Base-by-base conservation (phyloP, 192 early-diverging fungal species). In the Physocladia obscura region DNA sequence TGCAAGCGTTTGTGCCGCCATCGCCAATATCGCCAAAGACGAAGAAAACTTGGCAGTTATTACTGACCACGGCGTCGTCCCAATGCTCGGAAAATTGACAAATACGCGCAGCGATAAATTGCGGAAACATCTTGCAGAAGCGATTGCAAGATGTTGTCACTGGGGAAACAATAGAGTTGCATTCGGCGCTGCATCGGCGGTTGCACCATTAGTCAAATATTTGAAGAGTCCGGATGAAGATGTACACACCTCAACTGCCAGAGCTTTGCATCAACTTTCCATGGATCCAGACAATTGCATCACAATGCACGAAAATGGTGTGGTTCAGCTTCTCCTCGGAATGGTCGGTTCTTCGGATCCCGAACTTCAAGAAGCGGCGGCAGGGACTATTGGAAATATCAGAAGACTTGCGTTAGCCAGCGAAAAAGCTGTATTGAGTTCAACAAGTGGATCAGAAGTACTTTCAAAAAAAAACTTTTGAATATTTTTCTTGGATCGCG, bases 211-310 rank as follows among this genome's bases (percentile, higher is more conserved):
- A 5, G 87, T 88, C 50, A 87, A 87, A 69, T 88, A 88, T 62
- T 74, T 88, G 19, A 82, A 81, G 38, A 79, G 76, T 31, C 81
- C 85, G 6, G 87, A 88, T 70, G 79, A 82, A 21, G 83, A 85
- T 21, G 87, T 88, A 0, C 87, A 88, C 61, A 37, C 83, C n/a
- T 77, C 79, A 4, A 88, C 87, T 2, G 87, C 87, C 8, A 52
- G 84, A 21, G 87, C 87, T 11, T 72, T 88, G 73, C 85, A 88
- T 71, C 87, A 88, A 72, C 72, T 88, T n/a, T 86, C 83, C 13
- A 88, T 86, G 87, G 87, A 88, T 74, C 85, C 87, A 27, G 85
- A 88, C 56, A 88, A 88, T 57, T 88, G 87, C 73, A 85, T 88
- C 19, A 87, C 87, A 2, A 88, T 88, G 87, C 87, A 88, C 55